These are phyloP conservation scores for Epichloe elymi DNA, from an alignment of 2,329 filamentous ascomycete genomes.

Conservation along the genomic window DNA sequence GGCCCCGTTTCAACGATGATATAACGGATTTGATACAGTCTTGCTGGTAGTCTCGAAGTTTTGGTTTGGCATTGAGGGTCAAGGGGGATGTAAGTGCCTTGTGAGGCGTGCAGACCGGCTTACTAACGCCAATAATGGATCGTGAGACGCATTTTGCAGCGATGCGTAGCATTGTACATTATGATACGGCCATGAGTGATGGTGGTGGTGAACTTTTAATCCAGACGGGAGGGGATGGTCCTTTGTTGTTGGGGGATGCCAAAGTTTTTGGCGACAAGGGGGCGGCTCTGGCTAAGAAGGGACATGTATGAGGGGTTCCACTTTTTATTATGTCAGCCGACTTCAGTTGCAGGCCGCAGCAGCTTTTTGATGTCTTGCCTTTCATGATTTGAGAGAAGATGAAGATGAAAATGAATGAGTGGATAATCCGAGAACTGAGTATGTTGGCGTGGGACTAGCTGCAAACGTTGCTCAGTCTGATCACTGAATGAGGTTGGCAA, in stretches of 20 bases:
- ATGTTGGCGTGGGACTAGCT: too few relatives aligned
- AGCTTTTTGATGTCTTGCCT: too few relatives aligned
- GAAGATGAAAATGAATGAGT: too few relatives aligned
- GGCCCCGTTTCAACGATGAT: slow-evolving; percentile 51
- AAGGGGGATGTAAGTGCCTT: slow-evolving; percentile 14
- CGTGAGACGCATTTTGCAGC: slow-evolving; percentile 16
- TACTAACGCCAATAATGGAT: slow-evolving; percentile 7
- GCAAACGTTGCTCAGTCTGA: too few relatives aligned
- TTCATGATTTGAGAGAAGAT: too few relatives aligned
- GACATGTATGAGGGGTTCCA: neutral
- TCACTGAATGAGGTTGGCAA: too few relatives aligned
- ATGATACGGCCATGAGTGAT: slow-evolving; percentile 7
- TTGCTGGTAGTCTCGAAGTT: slow-evolving; percentile 74
- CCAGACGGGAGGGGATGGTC: neutral
- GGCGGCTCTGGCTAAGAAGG: neutral
- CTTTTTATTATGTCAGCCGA: slow-evolving; percentile 4
- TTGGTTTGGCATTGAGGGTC: slow-evolving; percentile 26
- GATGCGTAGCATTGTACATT: slow-evolving; percentile 25
- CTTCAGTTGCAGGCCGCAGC: too few relatives aligned
- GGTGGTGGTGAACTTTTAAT: neutral
- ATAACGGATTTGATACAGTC: slow-evolving; percentile 81
- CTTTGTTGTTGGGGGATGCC: slow-evolving; percentile 4
- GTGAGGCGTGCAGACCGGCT: slow-evolving; percentile 5
- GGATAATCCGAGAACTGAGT: too few relatives aligned
- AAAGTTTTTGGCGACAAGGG: neutral